Conservation (phyloP, 2,329 filamentous ascomycete species). For the Cytospora schulzeri region DNA sequence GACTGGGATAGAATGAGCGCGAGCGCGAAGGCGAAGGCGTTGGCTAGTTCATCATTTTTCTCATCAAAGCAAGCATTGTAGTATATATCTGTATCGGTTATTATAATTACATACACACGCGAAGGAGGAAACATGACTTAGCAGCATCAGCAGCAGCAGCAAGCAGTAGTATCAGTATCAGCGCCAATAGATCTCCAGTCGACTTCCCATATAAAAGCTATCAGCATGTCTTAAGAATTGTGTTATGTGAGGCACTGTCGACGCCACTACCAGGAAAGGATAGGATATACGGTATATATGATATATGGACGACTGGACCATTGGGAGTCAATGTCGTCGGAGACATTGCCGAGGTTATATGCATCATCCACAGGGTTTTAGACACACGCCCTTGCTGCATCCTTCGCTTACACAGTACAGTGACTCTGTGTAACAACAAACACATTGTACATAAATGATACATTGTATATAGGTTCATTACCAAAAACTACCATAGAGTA, state of each 20-base stretch:
- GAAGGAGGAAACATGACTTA: not conserved
- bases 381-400: not conserved
- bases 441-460: not conserved
- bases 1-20: not conserved
- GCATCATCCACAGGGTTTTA: not conserved
- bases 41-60: not conserved
- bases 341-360: not conserved
- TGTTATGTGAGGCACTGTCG: not conserved
- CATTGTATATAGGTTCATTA: not conserved
- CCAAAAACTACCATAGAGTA: not conserved
- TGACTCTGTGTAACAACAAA: no score
- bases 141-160: not conserved
- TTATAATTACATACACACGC: not conserved
- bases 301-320: not conserved
- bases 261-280: not conserved
- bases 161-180: not conserved
- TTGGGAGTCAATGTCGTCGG: not conserved
- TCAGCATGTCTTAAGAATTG: not conserved
- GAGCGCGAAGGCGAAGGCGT: not conserved
- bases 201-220: not conserved
- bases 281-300: no score
- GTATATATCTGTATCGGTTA: not conserved
- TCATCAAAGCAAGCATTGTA: not conserved
- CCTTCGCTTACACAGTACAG: not conserved
- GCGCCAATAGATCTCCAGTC: not conserved